Evolutionary conservation across 2,329 filamentous ascomycete genomes (phyloP), one percentile per base, ranked within the genome.

Genomic region (Colletotrichum somersetense): DNA sequence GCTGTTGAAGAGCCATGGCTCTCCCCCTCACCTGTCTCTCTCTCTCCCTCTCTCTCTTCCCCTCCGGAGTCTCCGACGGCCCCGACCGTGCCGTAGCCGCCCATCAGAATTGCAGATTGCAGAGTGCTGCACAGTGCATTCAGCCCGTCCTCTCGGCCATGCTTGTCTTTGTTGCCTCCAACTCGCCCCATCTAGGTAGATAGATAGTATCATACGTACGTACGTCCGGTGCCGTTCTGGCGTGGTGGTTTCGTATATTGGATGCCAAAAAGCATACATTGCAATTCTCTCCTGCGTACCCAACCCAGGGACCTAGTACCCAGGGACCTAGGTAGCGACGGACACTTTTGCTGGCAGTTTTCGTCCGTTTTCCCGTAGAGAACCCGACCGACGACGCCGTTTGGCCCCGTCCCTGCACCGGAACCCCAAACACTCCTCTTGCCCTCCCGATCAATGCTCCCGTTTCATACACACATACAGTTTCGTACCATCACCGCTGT

Each of bases 351-450:
- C 3, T n/a, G 18, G 30, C 30, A n/a, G 30, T 53, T 46, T 61
- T 53, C 61, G 20, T 62, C 61, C 33, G 46, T 62, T 40, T 50
- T 18, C 23, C 23, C 56, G 12, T 33, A 35, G n/a, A 44, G 44
- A 46, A 46, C n/a, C 46, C 46, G 14, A 44, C 62, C 62, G 50
- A 46, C 26, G 62, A 56, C 38, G 42, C 46, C 35, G n/a, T 64
- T 44, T 64, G 50, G 48, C 48, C 61, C 48, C 38, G 62, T 64
- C 48, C 50, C 38, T 61, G 70, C 70, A 61, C 67, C 40, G 38
- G 48, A 72, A 69, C 70, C 40, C 70, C 70, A 72, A 72, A 72
- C 70, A 69, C 70, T 59, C 35, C 66, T 57, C 58, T 44, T n/a
- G 30, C 59, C 52, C 16, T 67, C 42, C 59, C 61, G 70, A 70